phyloP scores from a whole-genome alignment of 352 stramenopile genomes.

The Globisporangium solare region DNA sequence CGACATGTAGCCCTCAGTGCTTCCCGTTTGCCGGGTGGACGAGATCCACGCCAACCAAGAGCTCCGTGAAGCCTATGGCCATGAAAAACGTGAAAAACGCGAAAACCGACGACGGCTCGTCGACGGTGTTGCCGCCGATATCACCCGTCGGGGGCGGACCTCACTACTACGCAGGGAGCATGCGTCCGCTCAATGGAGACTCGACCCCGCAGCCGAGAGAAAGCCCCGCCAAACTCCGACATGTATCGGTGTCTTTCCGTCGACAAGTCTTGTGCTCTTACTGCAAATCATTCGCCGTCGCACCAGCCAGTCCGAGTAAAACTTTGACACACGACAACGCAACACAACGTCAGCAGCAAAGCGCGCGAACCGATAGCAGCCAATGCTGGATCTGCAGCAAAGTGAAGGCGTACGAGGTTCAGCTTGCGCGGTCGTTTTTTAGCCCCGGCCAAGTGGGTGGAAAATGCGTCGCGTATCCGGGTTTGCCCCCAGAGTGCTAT shows the following conservation, averaged over 20 bases:
- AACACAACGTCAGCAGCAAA: not conserved
- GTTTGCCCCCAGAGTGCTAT: conserved; percentile 15
- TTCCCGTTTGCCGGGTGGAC: conserved; percentile 10
- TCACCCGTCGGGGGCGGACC: conserved; percentile 2
- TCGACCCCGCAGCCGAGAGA: conserved; percentile 1
- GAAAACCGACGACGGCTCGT: not conserved
- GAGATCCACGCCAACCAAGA: conserved; percentile 2
- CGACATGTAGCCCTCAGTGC: conserved; percentile 3
- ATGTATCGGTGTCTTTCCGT: conserved; percentile 3
- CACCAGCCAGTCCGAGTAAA: not conserved
- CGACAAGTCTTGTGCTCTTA: conserved; percentile 7
- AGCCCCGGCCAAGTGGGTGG: conserved; percentile 9
- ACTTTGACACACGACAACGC: not conserved
- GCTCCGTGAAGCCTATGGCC: not conserved
- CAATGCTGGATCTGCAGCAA: conserved; percentile 19
- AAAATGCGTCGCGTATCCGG: conserved; percentile 17
- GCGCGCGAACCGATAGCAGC: too few relatives aligned
- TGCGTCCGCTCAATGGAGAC: conserved; percentile 1
- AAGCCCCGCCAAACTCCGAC: not conserved
- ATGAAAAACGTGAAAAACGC: not conserved
- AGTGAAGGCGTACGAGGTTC: conserved; percentile 12
- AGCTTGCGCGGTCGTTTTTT: conserved; percentile 20
- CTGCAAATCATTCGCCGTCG: conserved; percentile 1
- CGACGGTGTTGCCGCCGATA: too few relatives aligned
- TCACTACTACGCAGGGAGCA: conserved; percentile 7